phyloP scores from a whole-genome alignment of 305 asterid genomes.

The Plantago rigida region DNA sequence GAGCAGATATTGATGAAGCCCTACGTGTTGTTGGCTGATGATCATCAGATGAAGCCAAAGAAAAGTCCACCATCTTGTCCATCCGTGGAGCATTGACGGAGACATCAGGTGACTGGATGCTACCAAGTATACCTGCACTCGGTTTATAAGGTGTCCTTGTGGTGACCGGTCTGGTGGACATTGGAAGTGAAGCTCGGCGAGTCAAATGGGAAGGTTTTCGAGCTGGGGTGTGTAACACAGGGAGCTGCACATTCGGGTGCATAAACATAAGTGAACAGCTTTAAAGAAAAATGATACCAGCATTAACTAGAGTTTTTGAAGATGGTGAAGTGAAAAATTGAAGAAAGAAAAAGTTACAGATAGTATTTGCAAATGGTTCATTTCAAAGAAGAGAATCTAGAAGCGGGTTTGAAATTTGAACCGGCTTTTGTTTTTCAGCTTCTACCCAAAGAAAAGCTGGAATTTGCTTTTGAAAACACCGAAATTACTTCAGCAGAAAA shows the following conservation, averaged over 20 bases:
- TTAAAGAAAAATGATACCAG: background rate
- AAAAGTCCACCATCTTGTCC: constrained; percentile 81
- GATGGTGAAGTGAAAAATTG: too few species aligned
- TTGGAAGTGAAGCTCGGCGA: constrained; percentile 79
- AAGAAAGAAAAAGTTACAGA: too few species aligned
- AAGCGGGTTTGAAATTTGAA: too few species aligned
- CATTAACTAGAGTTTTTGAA: background rate
- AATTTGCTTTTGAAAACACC: too few species aligned
- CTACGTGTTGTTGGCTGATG: constrained; percentile 30
- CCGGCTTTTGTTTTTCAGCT: too few species aligned
- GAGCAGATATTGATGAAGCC: constrained; percentile 47
- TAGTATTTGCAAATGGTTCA: too few species aligned
- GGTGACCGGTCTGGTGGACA: constrained; percentile 31
- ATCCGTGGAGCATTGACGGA: constrained; percentile 87
- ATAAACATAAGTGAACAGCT: constrained; percentile 7
- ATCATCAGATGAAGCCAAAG: constrained; percentile 44
- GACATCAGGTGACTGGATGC: constrained; percentile 54
- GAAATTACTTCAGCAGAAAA: too few species aligned
- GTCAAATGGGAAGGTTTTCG: constrained; percentile 42
- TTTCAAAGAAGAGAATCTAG: too few species aligned
- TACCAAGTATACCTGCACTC: constrained; percentile 32
- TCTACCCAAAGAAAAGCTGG: too few species aligned
- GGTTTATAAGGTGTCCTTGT: constrained; percentile 34
- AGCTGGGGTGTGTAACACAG: constrained; percentile 66
- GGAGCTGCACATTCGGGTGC: constrained; percentile 49